Percentiles rank a stretch among this genome's conserved stretches.
These are phyloP conservation scores for Fusarium ramigenum DNA, from an alignment of 2,329 filamentous ascomycete genomes.

Conservation along the genomic window DNA sequence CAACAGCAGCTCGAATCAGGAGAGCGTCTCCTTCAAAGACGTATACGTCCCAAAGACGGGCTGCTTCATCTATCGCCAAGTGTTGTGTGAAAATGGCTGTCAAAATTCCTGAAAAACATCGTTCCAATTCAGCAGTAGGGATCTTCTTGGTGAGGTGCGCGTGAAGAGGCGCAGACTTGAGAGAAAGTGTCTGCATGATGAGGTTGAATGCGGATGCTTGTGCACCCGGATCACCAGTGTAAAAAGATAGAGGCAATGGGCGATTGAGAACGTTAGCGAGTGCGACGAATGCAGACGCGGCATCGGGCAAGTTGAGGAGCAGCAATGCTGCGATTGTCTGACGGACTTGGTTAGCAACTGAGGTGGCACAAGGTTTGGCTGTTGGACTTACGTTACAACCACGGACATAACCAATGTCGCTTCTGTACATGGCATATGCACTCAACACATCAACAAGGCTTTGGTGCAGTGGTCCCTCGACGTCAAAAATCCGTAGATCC, in stretches of 20 bases:
- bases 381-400: constrained; percentile 74
- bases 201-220: constrained; percentile 75
- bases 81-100: constrained; percentile 70
- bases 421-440: constrained; percentile 84
- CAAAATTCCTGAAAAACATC: constrained; percentile 70
- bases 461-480: constrained; percentile 71
- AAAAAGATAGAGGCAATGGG: constrained; percentile 78
- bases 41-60: constrained; percentile 82
- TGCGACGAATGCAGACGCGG: constrained; percentile 73
- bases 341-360: constrained; percentile 29
- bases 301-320: constrained; percentile 73
- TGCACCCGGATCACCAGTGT: constrained; percentile 73
- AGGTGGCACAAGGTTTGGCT: constrained; percentile 6
- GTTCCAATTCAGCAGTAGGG: constrained; percentile 56
- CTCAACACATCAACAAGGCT: constrained; percentile 76
- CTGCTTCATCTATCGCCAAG: constrained; percentile 74
- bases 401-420: constrained; percentile 80
- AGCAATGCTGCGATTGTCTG: constrained; percentile 78
- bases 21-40: constrained; percentile 82
- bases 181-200: constrained; percentile 71
- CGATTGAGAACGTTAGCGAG: constrained; percentile 83
- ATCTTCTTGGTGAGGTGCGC: constrained; percentile 67
- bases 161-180: constrained; percentile 72
- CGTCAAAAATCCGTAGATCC: constrained; percentile 77
- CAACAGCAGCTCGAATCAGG: constrained; percentile 76